These are phyloP conservation scores for Zygotorulaspora florentina DNA, from an alignment of 805 yeast genomes.

Conservation along the genomic window DNA sequence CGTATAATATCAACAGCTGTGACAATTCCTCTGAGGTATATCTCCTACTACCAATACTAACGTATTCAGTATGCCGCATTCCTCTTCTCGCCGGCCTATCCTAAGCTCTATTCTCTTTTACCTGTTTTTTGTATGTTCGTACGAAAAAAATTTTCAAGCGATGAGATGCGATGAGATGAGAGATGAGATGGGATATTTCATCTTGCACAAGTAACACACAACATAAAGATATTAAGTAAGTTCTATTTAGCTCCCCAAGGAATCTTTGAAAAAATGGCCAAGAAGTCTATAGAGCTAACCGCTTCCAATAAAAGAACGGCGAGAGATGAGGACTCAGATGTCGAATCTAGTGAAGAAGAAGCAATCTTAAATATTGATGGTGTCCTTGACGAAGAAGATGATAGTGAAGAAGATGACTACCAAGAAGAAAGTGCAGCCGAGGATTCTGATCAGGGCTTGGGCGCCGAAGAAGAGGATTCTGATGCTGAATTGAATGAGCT, in stretches of 20 bases:
- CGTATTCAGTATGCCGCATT: no score
- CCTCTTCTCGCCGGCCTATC: not conserved
- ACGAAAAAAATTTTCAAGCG: constrained; percentile 14
- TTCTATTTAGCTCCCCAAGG: not conserved
- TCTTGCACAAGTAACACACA: not conserved
- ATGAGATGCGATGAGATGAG: constrained; percentile 23
- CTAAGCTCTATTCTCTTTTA: no score
- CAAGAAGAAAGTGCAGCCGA: constrained; percentile 19
- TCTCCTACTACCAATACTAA: no score
- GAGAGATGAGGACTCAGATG: constrained; percentile 37
- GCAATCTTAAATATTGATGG: constrained; percentile 20
- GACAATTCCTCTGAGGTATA: no score
- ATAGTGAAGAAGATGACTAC: constrained; percentile 16
- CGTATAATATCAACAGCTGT: no score
- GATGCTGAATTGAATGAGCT: constrained; percentile 62
- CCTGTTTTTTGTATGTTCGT: not conserved
- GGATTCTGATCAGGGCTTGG: constrained; percentile 9
- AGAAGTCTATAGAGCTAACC: constrained; percentile 4
- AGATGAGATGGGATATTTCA: constrained; percentile 2
- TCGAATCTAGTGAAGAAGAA: constrained; percentile 15
- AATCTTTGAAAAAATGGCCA: constrained; percentile 6
- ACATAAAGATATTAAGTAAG: not conserved
- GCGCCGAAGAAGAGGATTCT: constrained; percentile 41
- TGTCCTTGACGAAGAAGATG: constrained; percentile 26
- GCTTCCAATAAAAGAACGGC: constrained; percentile 24